phyloP scores from a whole-genome alignment of 2,329 filamentous ascomycete genomes.

The Sporothrix humicola region DNA sequence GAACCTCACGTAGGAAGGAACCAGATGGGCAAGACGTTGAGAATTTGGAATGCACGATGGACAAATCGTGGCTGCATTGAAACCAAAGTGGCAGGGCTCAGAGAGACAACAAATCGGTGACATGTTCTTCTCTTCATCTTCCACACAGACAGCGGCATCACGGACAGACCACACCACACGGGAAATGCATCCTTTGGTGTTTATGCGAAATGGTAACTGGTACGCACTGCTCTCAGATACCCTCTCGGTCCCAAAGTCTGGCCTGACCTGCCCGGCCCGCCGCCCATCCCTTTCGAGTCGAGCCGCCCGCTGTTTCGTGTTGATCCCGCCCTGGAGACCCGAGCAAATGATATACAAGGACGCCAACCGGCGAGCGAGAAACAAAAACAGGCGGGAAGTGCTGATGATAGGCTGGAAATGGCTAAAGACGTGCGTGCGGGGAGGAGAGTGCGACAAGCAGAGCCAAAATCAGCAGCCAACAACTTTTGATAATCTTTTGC shows the following conservation, averaged over 20 bases:
- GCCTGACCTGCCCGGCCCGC: slow-evolving; percentile 21
- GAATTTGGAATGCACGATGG: not conserved
- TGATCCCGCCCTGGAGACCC: slow-evolving; percentile 21
- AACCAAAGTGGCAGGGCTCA: not conserved
- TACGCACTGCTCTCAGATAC: not conserved
- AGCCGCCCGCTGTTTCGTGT: slow-evolving; percentile 32
- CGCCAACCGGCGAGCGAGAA: slow-evolving; percentile 14
- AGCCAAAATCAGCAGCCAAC: not conserved
- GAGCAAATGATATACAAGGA: slow-evolving; percentile 9
- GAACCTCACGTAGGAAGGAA: no score
- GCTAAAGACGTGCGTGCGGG: slow-evolving; percentile 8
- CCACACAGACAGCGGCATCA: not conserved
- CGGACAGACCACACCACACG: not conserved
- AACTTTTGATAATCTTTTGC: not conserved
- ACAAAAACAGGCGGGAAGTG: slow-evolving; percentile 6
- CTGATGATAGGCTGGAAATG: slow-evolving; percentile 1
- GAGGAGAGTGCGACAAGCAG: not conserved
- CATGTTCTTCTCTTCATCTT: not conserved
- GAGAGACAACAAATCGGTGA: not conserved
- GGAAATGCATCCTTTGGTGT: not conserved
- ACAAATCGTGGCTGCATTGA: not conserved
- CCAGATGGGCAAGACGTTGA: no score
- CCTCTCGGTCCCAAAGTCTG: not conserved
- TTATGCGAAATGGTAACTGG: not conserved
- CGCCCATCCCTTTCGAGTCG: slow-evolving; percentile 34